phyloP scores from a whole-genome alignment of 2,329 filamentous ascomycete genomes.

The Ceratocystis eucalypticola region DNA sequence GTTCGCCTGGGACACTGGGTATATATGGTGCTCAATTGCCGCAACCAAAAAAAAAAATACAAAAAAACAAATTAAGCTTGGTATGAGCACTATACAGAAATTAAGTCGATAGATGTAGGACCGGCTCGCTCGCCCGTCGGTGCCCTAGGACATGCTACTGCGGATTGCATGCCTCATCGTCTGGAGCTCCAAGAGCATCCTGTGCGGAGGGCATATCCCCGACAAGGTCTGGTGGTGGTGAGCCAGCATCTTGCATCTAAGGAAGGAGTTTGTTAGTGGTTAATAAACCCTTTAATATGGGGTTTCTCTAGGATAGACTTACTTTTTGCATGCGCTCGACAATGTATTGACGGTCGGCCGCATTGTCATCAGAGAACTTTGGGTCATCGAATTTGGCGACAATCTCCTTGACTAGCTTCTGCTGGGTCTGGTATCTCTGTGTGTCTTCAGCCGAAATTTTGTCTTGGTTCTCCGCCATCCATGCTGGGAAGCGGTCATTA shows the following conservation, averaged over 20 bases:
- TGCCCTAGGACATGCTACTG: constrained; percentile 34
- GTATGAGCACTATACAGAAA: not conserved
- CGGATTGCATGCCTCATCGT: constrained; percentile 45
- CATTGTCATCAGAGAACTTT: constrained; percentile 68
- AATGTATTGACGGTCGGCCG: constrained; percentile 75
- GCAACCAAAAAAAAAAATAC: not conserved
- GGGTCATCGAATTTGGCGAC: constrained; percentile 75
- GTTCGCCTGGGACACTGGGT: not conserved
- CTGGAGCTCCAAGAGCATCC: constrained; percentile 48
- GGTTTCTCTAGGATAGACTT: constrained; percentile 24
- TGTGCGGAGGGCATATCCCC: constrained; percentile 78
- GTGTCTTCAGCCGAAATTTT: constrained; percentile 57
- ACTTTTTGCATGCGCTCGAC: constrained; percentile 98
- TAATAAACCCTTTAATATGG: too few species aligned
- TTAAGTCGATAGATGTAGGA: not conserved
- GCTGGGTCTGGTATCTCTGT: constrained; percentile 69
- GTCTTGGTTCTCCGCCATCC: constrained; percentile 65
- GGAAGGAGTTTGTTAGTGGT: not conserved
- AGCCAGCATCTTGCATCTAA: constrained; percentile 93
- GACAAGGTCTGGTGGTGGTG: constrained; percentile 78
- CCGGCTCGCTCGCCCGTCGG: not conserved
- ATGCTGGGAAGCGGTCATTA: constrained; percentile 78
- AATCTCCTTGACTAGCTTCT: constrained; percentile 68
- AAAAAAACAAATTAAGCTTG: not conserved
- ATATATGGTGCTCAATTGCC: not conserved